Evolutionary conservation across 805 yeast species (phyloP).

Genomic region (Suhomyces sp.): DNA sequence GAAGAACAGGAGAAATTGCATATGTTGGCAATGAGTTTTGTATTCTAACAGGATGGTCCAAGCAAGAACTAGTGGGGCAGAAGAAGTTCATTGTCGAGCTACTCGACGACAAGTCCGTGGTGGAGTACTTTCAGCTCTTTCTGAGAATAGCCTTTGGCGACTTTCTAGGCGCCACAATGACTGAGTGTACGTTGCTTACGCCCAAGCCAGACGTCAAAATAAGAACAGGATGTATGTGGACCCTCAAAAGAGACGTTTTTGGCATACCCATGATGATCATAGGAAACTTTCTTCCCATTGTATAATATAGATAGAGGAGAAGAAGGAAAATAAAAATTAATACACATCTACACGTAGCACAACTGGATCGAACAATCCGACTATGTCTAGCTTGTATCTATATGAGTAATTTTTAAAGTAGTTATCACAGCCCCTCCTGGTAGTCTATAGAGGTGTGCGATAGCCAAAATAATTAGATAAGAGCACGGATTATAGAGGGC

Average conservation of each 20-base stretch:
- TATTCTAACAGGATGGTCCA: slow-evolving; percentile 85
- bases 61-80: slow-evolving; percentile 57
- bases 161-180: slow-evolving; percentile 80
- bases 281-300: slow-evolving; percentile 86
- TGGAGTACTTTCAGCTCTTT: slow-evolving; percentile 84
- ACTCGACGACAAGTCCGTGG: slow-evolving; percentile 81
- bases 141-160: slow-evolving; percentile 87
- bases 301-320: slow-evolving; percentile 21
- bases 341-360: background rate
- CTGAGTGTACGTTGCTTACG: slow-evolving; percentile 75
- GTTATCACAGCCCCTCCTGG: background rate
- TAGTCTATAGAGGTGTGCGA: background rate
- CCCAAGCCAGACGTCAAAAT: slow-evolving; percentile 52
- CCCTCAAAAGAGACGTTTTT: slow-evolving; percentile 89
- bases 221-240: slow-evolving; percentile 85
- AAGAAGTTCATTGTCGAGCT: slow-evolving; percentile 76
- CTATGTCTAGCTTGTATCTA: background rate
- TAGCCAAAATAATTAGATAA: background rate
- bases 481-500: background rate
- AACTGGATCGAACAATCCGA: background rate
- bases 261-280: slow-evolving; percentile 97
- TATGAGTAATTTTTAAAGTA: background rate
- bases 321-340: background rate
- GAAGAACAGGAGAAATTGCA: slow-evolving; percentile 92
- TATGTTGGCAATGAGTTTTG: slow-evolving; percentile 95